These are phyloP conservation scores for Tillandsia leiboldiana DNA, from an alignment of 176 grass and related monocot genomes.

Conservation along the genomic window DNA sequence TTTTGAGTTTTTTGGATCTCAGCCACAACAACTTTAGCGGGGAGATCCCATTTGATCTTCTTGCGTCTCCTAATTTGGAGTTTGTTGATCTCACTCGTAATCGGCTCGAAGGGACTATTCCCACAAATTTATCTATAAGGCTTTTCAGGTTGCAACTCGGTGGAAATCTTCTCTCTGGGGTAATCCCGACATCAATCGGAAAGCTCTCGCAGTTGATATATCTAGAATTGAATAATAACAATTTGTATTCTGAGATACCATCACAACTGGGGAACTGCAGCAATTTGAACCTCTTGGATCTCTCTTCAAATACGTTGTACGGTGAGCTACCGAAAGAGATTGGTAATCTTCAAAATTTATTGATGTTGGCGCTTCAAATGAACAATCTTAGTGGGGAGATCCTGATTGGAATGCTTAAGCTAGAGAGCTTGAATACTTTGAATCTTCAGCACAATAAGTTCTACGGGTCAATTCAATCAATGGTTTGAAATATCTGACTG, in stretches of 20 bases:
- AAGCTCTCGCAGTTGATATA: background rate
- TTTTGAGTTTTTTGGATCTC: too few relatives aligned
- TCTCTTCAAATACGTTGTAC: conserved; percentile 41
- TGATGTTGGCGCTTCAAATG: conserved; percentile 39
- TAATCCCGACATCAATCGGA: conserved; percentile 28
- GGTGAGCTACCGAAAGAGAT: conserved; percentile 27
- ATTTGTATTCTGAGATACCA: conserved; percentile 26
- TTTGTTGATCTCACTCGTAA: conserved; percentile 42
- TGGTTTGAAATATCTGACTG: too few relatives aligned
- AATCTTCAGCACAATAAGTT: too few relatives aligned
- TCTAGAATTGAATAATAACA: too few relatives aligned
- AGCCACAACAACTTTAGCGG: conserved; percentile 27
- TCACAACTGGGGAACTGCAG: conserved; percentile 19
- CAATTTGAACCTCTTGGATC: conserved; percentile 34
- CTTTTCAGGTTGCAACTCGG: conserved; percentile 43
- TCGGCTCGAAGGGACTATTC: conserved; percentile 13
- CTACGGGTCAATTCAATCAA: too few relatives aligned
- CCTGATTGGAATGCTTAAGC: too few relatives aligned
- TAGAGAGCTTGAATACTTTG: too few relatives aligned
- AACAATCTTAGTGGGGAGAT: conserved; percentile 20
- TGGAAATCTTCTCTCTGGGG: conserved; percentile 22
- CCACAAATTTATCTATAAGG: background rate
- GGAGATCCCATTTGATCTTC: conserved; percentile 23
- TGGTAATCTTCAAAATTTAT: conserved; percentile 26
- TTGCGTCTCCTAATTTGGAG: conserved; percentile 11